Conservation (phyloP, 1,284 basidiomycete genomes). For the Rhodotorula sp. region DNA sequence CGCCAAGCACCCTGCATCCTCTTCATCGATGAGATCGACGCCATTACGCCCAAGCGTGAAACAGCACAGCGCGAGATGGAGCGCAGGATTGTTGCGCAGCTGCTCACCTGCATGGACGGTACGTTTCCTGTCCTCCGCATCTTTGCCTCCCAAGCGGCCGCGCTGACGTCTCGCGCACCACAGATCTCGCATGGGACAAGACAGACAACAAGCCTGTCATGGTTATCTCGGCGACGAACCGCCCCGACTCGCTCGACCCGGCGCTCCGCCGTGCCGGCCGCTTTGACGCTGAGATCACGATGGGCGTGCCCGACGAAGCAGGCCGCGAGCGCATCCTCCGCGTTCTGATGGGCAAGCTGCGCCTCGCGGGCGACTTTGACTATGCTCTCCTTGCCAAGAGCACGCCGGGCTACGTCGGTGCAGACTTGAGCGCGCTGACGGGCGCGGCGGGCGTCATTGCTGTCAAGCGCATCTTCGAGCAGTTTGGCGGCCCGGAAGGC, state of each 20-base stretch:
- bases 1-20: conserved; percentile 83
- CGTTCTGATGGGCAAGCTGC: conserved; percentile 73
- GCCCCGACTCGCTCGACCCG: conserved; percentile 91
- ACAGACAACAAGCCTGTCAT: conserved; percentile 85
- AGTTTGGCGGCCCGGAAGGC: conserved; percentile 61
- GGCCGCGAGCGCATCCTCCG: conserved; percentile 83
- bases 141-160: too few species aligned
- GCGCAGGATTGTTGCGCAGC: conserved; percentile 91
- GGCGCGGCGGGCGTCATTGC: conserved; percentile 93
- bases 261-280: conserved; percentile 88
- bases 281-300: conserved; percentile 96
- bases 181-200: conserved; percentile 89
- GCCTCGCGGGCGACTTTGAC: conserved; percentile 78
- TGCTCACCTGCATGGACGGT: conserved; percentile 98
- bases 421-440: conserved; percentile 86
- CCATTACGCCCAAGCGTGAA: conserved; percentile 95
- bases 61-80: conserved; percentile 99
- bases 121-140: conserved; percentile 31
- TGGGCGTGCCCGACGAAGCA: conserved; percentile 92
- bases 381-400: conserved; percentile 80
- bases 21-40: conserved; percentile 97
- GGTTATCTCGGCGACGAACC: conserved; percentile 93
- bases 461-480: conserved; percentile 92
- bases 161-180: too few species aligned
- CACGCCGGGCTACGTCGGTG: conserved; percentile 96